Evolutionary conservation across 78 protist species (phyloP).

Genomic region (Dictyostelium firmibasis): DNA sequence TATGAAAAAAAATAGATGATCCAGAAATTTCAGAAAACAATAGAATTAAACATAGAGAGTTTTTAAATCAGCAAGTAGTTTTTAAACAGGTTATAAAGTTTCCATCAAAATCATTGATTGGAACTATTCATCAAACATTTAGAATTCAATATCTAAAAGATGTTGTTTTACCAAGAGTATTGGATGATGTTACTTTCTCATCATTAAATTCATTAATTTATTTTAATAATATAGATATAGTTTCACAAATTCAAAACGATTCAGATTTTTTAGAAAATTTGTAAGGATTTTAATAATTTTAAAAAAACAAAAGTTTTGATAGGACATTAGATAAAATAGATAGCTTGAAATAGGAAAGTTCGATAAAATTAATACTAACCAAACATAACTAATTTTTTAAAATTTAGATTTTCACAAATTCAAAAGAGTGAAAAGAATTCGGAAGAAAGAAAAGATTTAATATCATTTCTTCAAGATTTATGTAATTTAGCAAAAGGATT

Average conservation of each 20-base stretch:
- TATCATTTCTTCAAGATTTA: slow-evolving; percentile 83
- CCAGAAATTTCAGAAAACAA: slow-evolving; percentile 79
- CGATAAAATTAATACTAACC: not conserved
- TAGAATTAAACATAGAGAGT: slow-evolving; percentile 81
- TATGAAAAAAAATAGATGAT: slow-evolving; percentile 79
- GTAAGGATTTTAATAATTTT: slow-evolving; percentile 31
- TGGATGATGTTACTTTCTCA: slow-evolving; percentile 89
- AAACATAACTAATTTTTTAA: not conserved
- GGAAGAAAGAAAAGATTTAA: slow-evolving; percentile 47
- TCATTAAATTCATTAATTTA: slow-evolving; percentile 84
- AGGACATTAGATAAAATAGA: not conserved
- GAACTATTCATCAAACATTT: slow-evolving; percentile 90
- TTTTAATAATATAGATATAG: slow-evolving; percentile 87
- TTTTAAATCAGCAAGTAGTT: slow-evolving; percentile 5
- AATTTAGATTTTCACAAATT: slow-evolving; percentile 59
- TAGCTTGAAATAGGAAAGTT: too few relatives aligned
- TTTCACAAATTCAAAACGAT: slow-evolving; percentile 64
- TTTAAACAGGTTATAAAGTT: slow-evolving; percentile 88
- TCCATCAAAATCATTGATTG: not conserved
- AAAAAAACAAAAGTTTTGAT: too few relatives aligned
- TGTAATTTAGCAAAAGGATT: slow-evolving; percentile 73
- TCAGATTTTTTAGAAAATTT: slow-evolving; percentile 39
- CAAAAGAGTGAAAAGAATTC: slow-evolving; percentile 23
- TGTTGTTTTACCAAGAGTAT: slow-evolving; percentile 88
- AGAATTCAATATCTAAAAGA: slow-evolving; percentile 90